Percentiles rank a stretch among this genome's conserved stretches.
Evolutionary conservation across 371 early-diverging fungal genomes (phyloP).

Genomic region (Mortierella sp.): DNA sequence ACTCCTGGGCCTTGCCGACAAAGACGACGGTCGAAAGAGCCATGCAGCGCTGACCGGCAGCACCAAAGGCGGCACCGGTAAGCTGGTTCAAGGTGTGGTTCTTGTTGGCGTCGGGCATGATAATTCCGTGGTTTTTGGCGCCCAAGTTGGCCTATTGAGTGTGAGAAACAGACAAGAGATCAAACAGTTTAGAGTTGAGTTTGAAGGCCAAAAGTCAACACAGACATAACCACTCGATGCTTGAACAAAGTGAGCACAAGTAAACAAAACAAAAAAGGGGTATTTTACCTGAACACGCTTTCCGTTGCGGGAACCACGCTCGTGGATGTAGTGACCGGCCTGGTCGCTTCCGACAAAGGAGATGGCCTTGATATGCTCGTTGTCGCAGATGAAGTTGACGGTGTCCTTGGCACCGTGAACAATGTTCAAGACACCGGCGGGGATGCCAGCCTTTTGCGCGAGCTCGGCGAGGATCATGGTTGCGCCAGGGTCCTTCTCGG

Average conservation of each 20-base stretch:
- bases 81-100: slow-evolving; percentile 93
- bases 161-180: neutral
- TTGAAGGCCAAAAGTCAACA: neutral
- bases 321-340: slow-evolving; percentile 91
- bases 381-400: slow-evolving; percentile 94
- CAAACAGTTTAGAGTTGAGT: neutral
- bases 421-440: slow-evolving; percentile 94
- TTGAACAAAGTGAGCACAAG: neutral
- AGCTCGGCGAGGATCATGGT: slow-evolving; percentile 93
- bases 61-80: slow-evolving; percentile 97
- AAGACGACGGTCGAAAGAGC: slow-evolving; percentile 93
- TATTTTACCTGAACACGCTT: slow-evolving; percentile 90
- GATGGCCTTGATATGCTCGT: slow-evolving; percentile 91
- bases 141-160: slow-evolving; percentile 87
- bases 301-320: slow-evolving; percentile 90
- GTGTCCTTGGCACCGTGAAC: slow-evolving; percentile 93
- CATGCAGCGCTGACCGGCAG: slow-evolving; percentile 97
- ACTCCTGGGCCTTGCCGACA: slow-evolving; percentile 90
- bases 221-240: neutral
- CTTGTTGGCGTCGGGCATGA: slow-evolving; percentile 92
- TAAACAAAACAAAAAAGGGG: neutral
- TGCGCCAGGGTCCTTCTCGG: slow-evolving; percentile 97
- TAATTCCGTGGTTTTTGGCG: slow-evolving; percentile 98
- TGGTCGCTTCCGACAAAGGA: slow-evolving; percentile 95
- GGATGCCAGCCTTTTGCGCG: slow-evolving; percentile 93